A percentile compares a stretch with the other conserved stretches of the same genome.
These are phyloP conservation scores for Trifolium pratense DNA, from an alignment of 306 rosid genomes.

Conservation along the genomic window DNA sequence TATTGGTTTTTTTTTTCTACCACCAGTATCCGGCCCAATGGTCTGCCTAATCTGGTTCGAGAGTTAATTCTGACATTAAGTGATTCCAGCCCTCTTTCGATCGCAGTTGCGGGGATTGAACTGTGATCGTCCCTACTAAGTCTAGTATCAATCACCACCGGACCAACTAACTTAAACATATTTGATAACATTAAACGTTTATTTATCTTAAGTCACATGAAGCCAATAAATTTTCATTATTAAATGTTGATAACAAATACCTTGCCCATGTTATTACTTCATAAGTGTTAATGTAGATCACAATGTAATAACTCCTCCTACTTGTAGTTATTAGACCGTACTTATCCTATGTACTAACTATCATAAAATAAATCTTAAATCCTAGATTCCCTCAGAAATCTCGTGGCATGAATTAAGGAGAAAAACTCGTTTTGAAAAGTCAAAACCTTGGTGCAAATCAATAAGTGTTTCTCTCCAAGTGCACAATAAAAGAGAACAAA, in stretches of 20 bases:
- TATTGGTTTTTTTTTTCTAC: no score
- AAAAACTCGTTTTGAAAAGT: constrained; percentile 43
- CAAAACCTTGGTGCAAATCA: constrained; percentile 26
- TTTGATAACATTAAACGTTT: neutral
- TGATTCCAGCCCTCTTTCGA: no score
- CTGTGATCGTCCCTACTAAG: no score
- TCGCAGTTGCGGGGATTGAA: no score
- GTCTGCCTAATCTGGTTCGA: no score
- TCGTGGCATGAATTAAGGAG: constrained; percentile 58
- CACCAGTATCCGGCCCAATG: no score
- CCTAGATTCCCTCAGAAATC: constrained; percentile 22
- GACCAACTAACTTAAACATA: no score
- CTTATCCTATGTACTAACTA: neutral
- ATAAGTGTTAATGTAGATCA: no score
- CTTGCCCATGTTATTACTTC: neutral
- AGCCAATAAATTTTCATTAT: neutral
- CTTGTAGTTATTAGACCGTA: neutral
- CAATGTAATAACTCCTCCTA: neutral
- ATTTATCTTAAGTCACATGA: neutral
- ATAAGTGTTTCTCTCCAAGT: constrained; percentile 11
- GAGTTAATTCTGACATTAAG: no score
- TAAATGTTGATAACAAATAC: neutral
- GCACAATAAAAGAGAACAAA: constrained; percentile 43
- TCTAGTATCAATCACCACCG: no score
- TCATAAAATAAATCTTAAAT: neutral